Conservation (phyloP, 2,329 filamentous ascomycete genomes). For the Talaromyces sp. region DNA sequence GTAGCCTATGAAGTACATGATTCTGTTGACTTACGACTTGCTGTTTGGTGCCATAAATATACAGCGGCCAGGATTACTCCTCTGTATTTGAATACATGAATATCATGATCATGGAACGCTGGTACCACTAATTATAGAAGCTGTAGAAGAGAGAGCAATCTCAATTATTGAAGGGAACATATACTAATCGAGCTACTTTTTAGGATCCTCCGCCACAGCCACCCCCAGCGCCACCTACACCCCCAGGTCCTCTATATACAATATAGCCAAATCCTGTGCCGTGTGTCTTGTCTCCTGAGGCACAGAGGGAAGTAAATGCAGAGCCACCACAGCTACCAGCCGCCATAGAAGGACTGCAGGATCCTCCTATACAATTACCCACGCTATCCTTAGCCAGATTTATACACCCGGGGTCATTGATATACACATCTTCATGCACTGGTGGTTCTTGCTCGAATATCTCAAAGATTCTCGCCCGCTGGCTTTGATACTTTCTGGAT, state of each 20-base stretch:
- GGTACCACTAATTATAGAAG: too few relatives aligned
- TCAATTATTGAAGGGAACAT: background rate
- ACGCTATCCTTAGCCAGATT: background rate
- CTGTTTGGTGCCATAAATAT: too few relatives aligned
- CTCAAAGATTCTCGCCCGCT: background rate
- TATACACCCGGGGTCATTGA: background rate
- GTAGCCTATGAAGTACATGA: too few relatives aligned
- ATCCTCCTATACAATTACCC: slow-evolving; percentile 8
- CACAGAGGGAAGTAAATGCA: background rate
- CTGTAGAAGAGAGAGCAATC: too few relatives aligned
- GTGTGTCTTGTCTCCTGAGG: background rate
- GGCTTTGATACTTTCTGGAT: background rate
- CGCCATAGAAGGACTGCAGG: slow-evolving; percentile 8
- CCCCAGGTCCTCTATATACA: background rate
- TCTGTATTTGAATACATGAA: background rate
- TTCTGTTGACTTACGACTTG: too few relatives aligned
- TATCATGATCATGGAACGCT: background rate
- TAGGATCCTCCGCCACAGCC: slow-evolving; percentile 14
- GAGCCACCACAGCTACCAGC: slow-evolving; percentile 10
- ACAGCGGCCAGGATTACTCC: background rate
- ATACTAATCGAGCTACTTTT: background rate
- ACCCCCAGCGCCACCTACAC: background rate
- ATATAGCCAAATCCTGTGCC: slow-evolving; percentile 10
- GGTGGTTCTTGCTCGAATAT: slow-evolving; percentile 1
- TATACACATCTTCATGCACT: slow-evolving; percentile 2